phyloP scores from a whole-genome alignment of 331 rosid genomes.

The Malus hybrid region DNA sequence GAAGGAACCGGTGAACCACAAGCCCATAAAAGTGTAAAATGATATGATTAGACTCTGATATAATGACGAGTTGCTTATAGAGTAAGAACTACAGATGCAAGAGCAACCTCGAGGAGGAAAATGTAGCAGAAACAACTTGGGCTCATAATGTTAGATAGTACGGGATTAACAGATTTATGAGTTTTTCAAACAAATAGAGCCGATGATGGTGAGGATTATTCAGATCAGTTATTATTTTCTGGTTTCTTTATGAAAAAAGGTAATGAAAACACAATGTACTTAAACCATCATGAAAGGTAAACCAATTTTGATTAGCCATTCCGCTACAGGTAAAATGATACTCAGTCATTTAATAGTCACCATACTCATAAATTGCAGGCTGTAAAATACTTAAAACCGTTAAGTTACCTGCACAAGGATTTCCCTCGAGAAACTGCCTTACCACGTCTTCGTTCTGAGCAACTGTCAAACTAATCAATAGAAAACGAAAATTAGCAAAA shows the following conservation, averaged over 20 bases:
- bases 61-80: not conserved
- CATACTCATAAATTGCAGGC: not conserved
- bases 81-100: not conserved
- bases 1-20: not conserved
- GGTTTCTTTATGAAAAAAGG: no score
- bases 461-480: constrained; percentile 55
- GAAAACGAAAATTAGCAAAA: not conserved
- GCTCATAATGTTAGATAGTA: not conserved
- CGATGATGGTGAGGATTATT: no score
- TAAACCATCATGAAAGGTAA: not conserved
- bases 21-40: not conserved
- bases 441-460: constrained; percentile 88
- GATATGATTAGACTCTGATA: not conserved
- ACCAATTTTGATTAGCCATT: no score
- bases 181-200: not conserved
- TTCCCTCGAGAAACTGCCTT: constrained; percentile 68
- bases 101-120: not conserved
- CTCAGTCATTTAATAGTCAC: not conserved
- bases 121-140: not conserved
- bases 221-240: no score
- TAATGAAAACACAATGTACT: not conserved
- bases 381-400: not conserved
- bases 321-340: not conserved
- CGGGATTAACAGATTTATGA: not conserved
- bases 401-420: constrained; percentile 55